Conservation (phyloP, 305 asterid species). For the Solanum hybrid region DNA sequence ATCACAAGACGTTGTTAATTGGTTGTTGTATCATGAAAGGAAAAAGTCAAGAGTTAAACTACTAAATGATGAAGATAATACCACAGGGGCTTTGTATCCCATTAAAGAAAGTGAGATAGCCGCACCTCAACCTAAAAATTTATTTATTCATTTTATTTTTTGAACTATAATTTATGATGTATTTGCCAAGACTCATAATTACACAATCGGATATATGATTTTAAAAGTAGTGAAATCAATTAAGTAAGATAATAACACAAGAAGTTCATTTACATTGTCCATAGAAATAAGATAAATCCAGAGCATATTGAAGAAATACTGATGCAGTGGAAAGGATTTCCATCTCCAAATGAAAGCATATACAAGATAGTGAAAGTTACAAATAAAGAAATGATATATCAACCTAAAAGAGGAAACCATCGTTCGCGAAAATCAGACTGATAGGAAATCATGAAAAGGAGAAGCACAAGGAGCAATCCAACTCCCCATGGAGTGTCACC, state of each 20-base stretch:
- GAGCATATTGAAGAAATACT: background rate
- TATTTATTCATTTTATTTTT: background rate
- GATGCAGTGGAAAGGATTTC: background rate
- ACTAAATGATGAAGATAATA: background rate
- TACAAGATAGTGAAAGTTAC: background rate
- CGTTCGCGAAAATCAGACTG: conserved; percentile 73
- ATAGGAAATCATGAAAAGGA: conserved; percentile 69
- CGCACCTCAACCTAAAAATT: background rate
- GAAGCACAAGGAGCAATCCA: conserved; percentile 53
- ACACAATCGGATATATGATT: background rate
- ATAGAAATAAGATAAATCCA: background rate
- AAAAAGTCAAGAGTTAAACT: background rate
- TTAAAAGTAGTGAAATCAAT: background rate
- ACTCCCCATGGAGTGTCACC: conserved; percentile 87
- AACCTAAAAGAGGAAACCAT: conserved; percentile 39
- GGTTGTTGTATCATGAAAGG: background rate
- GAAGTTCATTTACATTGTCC: background rate
- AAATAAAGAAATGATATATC: background rate
- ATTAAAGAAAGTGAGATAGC: background rate
- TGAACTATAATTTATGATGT: background rate
- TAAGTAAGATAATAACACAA: background rate
- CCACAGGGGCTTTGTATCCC: background rate
- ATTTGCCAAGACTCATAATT: background rate
- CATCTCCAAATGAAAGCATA: background rate
- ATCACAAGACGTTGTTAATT: background rate